A percentile compares a stretch with the other conserved stretches of the same genome.
Conservation (phyloP, 2,329 filamentous ascomycete genomes). For the Daldinia eschscholtzii region DNA sequence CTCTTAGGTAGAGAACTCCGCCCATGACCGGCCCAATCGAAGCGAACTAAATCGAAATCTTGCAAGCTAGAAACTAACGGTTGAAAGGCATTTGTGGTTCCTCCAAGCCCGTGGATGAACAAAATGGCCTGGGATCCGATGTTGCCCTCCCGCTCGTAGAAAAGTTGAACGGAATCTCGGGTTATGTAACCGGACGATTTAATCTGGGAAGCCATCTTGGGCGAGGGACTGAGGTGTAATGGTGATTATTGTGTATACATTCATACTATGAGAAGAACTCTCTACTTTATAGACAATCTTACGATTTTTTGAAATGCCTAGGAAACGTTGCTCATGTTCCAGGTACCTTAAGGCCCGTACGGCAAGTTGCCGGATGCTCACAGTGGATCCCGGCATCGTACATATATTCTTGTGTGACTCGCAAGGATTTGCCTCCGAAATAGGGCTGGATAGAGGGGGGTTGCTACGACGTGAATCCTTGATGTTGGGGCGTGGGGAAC, state of each 20-base stretch:
- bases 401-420: neutral
- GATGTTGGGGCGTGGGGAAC: neutral
- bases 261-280: neutral
- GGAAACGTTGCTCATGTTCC: neutral
- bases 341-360: neutral
- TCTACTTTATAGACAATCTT: neutral
- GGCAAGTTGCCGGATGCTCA: slow-evolving; percentile 5
- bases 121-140: slow-evolving; percentile 11
- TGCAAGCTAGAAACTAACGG: slow-evolving; percentile 16
- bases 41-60: slow-evolving; percentile 28
- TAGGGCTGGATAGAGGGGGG: neutral
- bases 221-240: neutral
- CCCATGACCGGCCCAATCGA: slow-evolving; percentile 31
- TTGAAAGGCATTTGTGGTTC: slow-evolving; percentile 30
- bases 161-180: slow-evolving; percentile 24
- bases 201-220: slow-evolving; percentile 27
- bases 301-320: neutral
- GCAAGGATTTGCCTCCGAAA: neutral
- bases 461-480: neutral
- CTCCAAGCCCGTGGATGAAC: slow-evolving; percentile 28
- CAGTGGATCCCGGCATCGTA: neutral
- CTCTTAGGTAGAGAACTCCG: slow-evolving; percentile 19
- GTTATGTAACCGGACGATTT: slow-evolving; percentile 26
- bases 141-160: slow-evolving; percentile 28
- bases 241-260: neutral